Conservation (phyloP, 1,284 basidiomycete genomes). For the Chalciporus sp. region DNA sequence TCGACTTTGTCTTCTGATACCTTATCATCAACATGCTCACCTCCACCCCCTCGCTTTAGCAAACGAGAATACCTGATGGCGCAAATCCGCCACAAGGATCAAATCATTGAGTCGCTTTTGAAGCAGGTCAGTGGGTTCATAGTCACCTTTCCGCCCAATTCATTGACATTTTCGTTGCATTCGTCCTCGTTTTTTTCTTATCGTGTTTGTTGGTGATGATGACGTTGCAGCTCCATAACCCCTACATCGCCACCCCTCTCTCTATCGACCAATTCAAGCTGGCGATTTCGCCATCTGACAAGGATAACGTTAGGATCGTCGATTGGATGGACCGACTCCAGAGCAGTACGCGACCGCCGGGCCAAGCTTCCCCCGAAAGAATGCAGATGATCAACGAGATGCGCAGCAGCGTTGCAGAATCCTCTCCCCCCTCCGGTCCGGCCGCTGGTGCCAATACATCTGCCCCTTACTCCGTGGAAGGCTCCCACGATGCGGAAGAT, state of each 20-base stretch:
- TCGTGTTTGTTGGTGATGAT: neutral
- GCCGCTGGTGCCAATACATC: neutral
- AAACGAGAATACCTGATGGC: slow-evolving; percentile 81
- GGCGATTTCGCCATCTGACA: slow-evolving; percentile 72
- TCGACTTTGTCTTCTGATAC: slow-evolving; percentile 27
- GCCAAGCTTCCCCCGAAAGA: slow-evolving; percentile 23
- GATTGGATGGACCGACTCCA: slow-evolving; percentile 65
- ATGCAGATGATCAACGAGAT: slow-evolving; percentile 34
- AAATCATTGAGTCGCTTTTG: slow-evolving; percentile 77
- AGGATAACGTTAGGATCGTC: slow-evolving; percentile 65
- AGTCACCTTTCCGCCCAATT: neutral
- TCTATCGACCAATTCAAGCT: slow-evolving; percentile 74
- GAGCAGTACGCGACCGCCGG: slow-evolving; percentile 35
- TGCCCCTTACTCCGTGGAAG: neutral
- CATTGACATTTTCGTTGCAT: too few relatives aligned
- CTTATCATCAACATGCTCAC: slow-evolving; percentile 33
- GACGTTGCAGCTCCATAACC: slow-evolving; percentile 65
- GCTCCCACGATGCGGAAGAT: slow-evolving; percentile 20
- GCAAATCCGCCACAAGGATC: slow-evolving; percentile 81
- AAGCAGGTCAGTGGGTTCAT: slow-evolving; percentile 58
- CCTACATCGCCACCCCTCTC: slow-evolving; percentile 73
- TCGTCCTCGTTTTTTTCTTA: neutral
- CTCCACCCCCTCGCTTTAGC: slow-evolving; percentile 42
- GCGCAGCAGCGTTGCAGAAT: slow-evolving; percentile 33
- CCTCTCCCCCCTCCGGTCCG: neutral